Percentiles rank a stretch among this genome's conserved stretches.
phyloP scores from a whole-genome alignment of 2,329 filamentous ascomycete species.

The Pseudogymnoascus sp. region DNA sequence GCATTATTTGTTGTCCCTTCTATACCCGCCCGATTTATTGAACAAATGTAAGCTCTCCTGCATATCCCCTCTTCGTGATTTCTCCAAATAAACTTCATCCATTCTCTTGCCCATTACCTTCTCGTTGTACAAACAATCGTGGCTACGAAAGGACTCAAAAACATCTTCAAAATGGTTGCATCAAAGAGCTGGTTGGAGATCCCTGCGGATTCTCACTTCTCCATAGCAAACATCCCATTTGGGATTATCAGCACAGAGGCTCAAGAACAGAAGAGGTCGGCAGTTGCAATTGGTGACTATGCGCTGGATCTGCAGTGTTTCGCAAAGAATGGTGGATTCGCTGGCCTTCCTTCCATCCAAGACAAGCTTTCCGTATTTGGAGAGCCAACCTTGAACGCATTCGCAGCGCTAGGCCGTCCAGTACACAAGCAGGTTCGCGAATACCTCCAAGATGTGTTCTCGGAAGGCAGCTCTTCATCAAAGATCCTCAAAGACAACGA shows the following conservation, averaged over 20 bases:
- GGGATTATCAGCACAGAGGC: conserved; percentile 51
- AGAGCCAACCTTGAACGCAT: conserved; percentile 60
- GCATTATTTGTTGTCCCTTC: conserved; percentile 1
- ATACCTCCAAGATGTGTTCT: conserved; percentile 61
- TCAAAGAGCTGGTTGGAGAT: conserved; percentile 26
- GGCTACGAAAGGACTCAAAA: conserved; percentile 1
- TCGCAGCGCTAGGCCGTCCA: conserved; percentile 62
- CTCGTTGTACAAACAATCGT: neutral
- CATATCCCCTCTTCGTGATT: neutral
- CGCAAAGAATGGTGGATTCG: conserved; percentile 50
- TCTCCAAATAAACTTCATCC: neutral
- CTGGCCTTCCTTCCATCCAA: conserved; percentile 41
- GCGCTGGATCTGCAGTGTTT: conserved; percentile 60
- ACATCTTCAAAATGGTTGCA: conserved; percentile 21
- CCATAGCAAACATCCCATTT: conserved; percentile 67
- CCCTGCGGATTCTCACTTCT: conserved; percentile 42
- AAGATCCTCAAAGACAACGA: conserved; percentile 56
- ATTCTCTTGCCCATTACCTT: neutral
- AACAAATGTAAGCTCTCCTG: neutral
- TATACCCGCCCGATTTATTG: conserved; percentile 2
- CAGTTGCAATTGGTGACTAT: conserved; percentile 61
- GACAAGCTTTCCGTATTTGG: conserved; percentile 54
- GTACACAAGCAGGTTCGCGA: conserved; percentile 61
- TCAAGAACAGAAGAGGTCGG: conserved; percentile 43
- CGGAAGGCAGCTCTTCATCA: conserved; percentile 49